These are phyloP conservation scores for Suillus sp. DNA, from an alignment of 768 basidiomycete species.

Conservation along the genomic window DNA sequence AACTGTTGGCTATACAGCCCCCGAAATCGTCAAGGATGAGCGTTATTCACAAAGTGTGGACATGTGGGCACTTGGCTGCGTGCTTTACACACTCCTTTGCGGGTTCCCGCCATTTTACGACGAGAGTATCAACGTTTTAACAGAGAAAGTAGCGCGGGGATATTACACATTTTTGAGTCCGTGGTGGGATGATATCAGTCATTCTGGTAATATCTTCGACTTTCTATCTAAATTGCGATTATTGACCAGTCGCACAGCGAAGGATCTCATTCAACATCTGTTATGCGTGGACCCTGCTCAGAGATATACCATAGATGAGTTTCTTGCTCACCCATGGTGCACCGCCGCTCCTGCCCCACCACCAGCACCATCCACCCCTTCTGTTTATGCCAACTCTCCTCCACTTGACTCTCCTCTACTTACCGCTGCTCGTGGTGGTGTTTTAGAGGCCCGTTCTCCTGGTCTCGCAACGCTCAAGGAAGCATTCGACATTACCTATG, in stretches of 20 bases:
- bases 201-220: constrained; percentile 55
- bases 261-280: constrained; percentile 92
- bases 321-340: constrained; percentile 96
- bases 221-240: constrained; percentile 13
- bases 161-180: constrained; percentile 98
- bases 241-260: constrained; percentile 54
- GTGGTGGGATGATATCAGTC: constrained; percentile 98
- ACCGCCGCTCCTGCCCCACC: constrained; percentile 64
- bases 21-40: constrained; percentile 99
- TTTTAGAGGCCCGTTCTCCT: constrained; percentile 83
- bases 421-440: constrained; percentile 72
- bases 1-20: constrained; percentile 99
- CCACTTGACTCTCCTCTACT: constrained; percentile 89
- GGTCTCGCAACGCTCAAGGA: constrained; percentile 93
- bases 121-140: constrained; percentile 96
- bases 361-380: constrained; percentile 63
- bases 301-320: constrained; percentile 97
- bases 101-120: constrained; percentile 99
- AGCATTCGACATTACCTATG: constrained; percentile 98
- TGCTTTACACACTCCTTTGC: constrained; percentile 97
- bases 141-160: constrained; percentile 96
- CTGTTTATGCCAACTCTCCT: constrained; percentile 42
- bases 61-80: constrained; percentile 99
- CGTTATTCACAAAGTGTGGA: constrained; percentile 95
- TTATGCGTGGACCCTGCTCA: constrained; percentile 95